Evolutionary conservation across 352 stramenopile genomes (phyloP).

Genomic region (Phytophthora pistaciae): DNA sequence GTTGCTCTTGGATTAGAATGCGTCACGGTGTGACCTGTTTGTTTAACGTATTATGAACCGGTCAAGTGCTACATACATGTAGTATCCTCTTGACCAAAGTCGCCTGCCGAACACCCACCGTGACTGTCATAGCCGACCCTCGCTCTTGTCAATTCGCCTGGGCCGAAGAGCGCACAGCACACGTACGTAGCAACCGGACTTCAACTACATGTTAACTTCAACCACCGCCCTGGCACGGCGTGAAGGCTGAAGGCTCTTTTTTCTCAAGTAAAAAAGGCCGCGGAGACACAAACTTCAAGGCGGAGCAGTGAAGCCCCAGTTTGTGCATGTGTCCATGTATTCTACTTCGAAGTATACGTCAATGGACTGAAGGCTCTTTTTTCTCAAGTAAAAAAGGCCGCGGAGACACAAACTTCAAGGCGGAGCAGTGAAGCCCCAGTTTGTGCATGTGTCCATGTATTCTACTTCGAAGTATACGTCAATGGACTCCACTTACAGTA

Average conservation of each 20-base stretch:
- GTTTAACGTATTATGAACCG: neutral
- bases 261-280: slow-evolving; percentile 20
- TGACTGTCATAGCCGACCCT: neutral
- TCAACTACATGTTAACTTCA: slow-evolving; percentile 33
- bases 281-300: slow-evolving; percentile 19
- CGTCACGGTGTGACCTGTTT: too few species aligned
- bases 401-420: slow-evolving; percentile 19
- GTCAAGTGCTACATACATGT: neutral
- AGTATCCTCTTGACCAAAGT: too few species aligned
- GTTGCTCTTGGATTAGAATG: neutral
- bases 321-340: too few species aligned
- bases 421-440: neutral
- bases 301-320: too few species aligned
- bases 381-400: slow-evolving; percentile 20
- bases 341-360: too few species aligned
- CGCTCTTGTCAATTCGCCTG: slow-evolving; percentile 8
- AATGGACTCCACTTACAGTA: too few species aligned
- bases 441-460: neutral
- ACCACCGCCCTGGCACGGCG: slow-evolving; percentile 19
- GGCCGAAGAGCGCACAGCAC: neutral
- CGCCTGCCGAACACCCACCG: too few species aligned
- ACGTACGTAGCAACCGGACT: neutral
- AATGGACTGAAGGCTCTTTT: slow-evolving; percentile 10
- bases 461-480: too few species aligned
- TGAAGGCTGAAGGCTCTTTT: slow-evolving; percentile 4